These are phyloP conservation scores for Aspergillus sp. DNA, from an alignment of 2,329 filamentous ascomycete species.

Conservation along the genomic window DNA sequence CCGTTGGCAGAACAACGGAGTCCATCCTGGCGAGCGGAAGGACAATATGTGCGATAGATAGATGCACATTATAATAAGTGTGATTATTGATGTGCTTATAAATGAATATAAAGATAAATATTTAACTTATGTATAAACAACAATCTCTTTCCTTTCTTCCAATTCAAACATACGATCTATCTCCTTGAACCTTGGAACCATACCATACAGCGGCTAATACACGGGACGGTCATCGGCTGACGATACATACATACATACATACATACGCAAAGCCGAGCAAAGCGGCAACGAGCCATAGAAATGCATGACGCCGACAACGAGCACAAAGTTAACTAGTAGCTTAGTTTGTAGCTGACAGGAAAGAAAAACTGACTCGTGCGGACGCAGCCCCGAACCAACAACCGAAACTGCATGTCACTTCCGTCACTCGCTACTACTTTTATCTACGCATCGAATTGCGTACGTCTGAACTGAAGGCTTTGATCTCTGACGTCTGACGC, in stretches of 20 bases:
- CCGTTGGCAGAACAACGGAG: constrained; percentile 26
- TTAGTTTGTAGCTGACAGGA: background rate
- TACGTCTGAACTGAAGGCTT: no score
- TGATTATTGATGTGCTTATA: no score
- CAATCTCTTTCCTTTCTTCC: background rate
- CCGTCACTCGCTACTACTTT: no score
- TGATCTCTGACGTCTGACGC: no score
- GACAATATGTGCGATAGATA: constrained; percentile 1
- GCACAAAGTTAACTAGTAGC: no score
- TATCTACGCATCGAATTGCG: no score
- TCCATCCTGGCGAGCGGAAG: background rate
- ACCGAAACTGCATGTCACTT: no score
- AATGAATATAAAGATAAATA: no score
- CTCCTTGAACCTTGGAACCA: background rate
- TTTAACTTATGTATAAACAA: background rate
- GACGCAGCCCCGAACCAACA: background rate
- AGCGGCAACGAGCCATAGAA: background rate
- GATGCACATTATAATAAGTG: no score
- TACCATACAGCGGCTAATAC: background rate
- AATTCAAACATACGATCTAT: background rate
- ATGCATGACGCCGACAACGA: no score
- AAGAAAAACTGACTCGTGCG: background rate
- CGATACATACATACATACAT: constrained; percentile 1
- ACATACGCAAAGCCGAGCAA: background rate
- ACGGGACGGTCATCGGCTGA: constrained; percentile 3